These are phyloP conservation scores for Blastocystis sp. DNA, from an alignment of 352 stramenopile genomes.

Conservation along the genomic window DNA sequence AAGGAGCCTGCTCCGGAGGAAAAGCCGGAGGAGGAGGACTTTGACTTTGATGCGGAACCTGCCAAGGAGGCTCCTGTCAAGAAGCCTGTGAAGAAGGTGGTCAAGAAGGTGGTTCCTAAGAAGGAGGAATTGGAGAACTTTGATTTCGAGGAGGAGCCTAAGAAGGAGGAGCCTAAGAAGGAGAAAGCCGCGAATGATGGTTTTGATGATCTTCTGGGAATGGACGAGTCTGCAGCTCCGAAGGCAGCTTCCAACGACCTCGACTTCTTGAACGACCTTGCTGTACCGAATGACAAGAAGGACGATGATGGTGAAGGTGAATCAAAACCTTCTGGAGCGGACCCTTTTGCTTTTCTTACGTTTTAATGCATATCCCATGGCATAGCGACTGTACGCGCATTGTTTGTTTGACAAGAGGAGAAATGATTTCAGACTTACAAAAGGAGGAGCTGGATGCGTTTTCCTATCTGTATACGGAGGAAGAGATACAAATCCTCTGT, in stretches of 20 bases:
- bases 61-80: too few relatives aligned
- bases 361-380: conserved; percentile 32
- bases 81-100: too few relatives aligned
- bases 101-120: too few relatives aligned
- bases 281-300: conserved; percentile 1
- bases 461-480: conserved; percentile 30
- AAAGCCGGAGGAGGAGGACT: background rate
- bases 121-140: too few relatives aligned
- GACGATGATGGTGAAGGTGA: conserved; percentile 10
- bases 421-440: conserved; percentile 52
- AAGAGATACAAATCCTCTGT: conserved; percentile 33
- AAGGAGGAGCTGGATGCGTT: conserved; percentile 58
- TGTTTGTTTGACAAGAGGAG: background rate
- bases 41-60: too few relatives aligned
- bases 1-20: conserved; percentile 9
- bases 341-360: conserved; percentile 47
- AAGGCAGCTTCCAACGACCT: background rate
- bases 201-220: conserved; percentile 54
- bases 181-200: background rate
- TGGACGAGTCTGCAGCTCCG: conserved; percentile 16
- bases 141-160: too few relatives aligned
- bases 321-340: background rate
- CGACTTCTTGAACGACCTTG: conserved; percentile 49
- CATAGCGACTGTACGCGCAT: background rate
- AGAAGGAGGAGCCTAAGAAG: too few relatives aligned